Conservation (phyloP, 1,284 basidiomycete species). For the Naganishia albida region DNA sequence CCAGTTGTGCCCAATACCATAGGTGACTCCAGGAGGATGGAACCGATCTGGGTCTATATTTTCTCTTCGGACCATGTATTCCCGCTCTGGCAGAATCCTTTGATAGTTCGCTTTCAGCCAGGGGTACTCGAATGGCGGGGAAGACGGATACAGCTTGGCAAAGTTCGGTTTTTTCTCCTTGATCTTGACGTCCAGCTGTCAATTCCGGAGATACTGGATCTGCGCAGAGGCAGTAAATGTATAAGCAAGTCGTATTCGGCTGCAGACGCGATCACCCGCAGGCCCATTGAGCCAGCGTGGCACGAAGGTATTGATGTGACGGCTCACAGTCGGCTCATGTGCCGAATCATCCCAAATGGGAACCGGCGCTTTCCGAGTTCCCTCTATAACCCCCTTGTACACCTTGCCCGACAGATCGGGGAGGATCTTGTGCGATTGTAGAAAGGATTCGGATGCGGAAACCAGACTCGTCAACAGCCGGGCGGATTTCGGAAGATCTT, state of each 20-base stretch:
- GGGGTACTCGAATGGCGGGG: slow-evolving; percentile 1
- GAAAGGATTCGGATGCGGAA: not conserved
- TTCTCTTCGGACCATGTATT: not conserved
- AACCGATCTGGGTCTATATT: not conserved
- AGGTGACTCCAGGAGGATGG: not conserved
- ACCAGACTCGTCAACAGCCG: not conserved
- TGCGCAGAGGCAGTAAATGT: not conserved
- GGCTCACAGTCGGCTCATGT: not conserved
- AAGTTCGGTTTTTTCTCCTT: not conserved
- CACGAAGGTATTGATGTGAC: not conserved
- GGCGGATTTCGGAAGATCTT: not conserved
- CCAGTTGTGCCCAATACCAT: not conserved
- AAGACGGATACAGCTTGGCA: not conserved
- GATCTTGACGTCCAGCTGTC: not conserved
- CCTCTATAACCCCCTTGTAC: not conserved
- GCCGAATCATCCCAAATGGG: slow-evolving; percentile 11
- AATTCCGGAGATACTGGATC: not conserved
- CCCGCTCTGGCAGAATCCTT: not conserved
- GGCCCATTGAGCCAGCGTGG: not conserved
- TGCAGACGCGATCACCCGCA: not conserved
- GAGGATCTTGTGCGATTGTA: not conserved
- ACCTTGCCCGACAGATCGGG: not conserved
- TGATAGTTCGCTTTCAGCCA: not conserved
- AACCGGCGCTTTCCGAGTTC: not conserved
- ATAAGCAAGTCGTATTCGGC: not conserved